Evolutionary conservation across 768 basidiomycete genomes (phyloP), one percentile per base, ranked within the genome.

Genomic region (Heimioporus sp.): DNA sequence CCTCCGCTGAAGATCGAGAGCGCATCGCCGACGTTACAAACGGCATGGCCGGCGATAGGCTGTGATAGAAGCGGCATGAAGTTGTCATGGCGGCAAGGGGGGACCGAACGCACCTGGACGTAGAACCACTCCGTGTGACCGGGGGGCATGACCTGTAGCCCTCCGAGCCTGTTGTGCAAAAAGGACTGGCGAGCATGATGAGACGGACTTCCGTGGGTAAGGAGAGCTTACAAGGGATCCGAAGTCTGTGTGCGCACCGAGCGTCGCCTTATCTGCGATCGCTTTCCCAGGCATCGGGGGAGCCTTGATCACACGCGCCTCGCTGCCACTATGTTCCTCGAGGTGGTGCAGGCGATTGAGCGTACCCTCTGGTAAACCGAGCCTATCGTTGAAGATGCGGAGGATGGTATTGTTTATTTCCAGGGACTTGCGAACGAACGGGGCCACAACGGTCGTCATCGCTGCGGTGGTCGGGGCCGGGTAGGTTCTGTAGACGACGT

Each of bases 211-310:
- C 12, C 7, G 10, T 19, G 36, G 16, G 8, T 20, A 2, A 21
- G 36, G 34, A 35, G 12, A 11, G 39, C 78, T 61, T 57, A 85
- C 84, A 51, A 87, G 63, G n/a, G 81, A 82, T n/a, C 86, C 85
- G 55, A 87, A 87, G 65, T 87, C 86, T 3, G 85, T 86, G 62
- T 88, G 87, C 2, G 80, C 79, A 17, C 84, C 84, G n/a, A 86
- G 63, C 0, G 73, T 71, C n/a, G 73, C 69, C 42, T 66, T 74
- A 7, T 73, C 68, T 8, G 64, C 63, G 9, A 53, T 12, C 4
- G 42, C 31, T 16, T 66, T 63, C 0, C 56, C 58, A 4, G 67
- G 65, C 49, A 63, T 69, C 1, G 74, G 75, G 1, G 81, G 77
- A 30, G 73, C 79, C 59, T 67, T 80, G 55, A 80, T 82, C 11